Base-by-base conservation (phyloP, 257 asterid species). In the Ilex aquifolium region DNA sequence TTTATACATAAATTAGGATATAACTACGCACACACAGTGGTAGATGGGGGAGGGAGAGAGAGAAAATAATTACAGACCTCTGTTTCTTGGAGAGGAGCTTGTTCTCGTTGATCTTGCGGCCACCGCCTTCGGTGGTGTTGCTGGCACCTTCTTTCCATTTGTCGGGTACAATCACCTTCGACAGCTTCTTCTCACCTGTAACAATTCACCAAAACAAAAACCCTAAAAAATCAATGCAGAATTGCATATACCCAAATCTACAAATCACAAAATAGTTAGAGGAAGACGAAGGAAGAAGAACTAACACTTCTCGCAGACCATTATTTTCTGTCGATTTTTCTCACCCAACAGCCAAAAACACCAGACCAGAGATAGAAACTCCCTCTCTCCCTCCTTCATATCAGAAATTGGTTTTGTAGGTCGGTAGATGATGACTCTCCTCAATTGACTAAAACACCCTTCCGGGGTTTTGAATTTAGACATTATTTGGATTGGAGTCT, bases 91-190 rank as follows among this genome's bases (percentile, higher is more conserved):
- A 87, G 72, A 93, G 95, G 72, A 93, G 92, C 74, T 93, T 93
- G 86, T 93, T 93, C 88, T 93, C 97, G 83, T 93, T 93, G 80
- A 93, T 81, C 77, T 93, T 93, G 49, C 99, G 95, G 76, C 97
- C 99, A 52, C 97, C 96, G 8, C 86, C 92, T 80, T 93, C 97
- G 60, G 96, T 87, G 66, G 83, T 84, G 62, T 93, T 93, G 65
- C 66, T 74, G 16, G 99, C 95, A 11, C 99, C 97, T 21, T 82
- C 97, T 69, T 93, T 93, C 99, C 99, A 93, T 67, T 93, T 93
- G 73, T 93, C 97, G 65, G 97, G 99, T 65, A 93, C 99, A 31
- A 93, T 93, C 56, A 93, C 92, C 86, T 90, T 93, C 49, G 84
- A 61, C 5, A 93, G 87, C 86, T 93, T 92, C 90, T 92, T 89